Evolutionary conservation across 352 stramenopile genomes (phyloP).

Genomic region (Thalassiosira hispida): DNA sequence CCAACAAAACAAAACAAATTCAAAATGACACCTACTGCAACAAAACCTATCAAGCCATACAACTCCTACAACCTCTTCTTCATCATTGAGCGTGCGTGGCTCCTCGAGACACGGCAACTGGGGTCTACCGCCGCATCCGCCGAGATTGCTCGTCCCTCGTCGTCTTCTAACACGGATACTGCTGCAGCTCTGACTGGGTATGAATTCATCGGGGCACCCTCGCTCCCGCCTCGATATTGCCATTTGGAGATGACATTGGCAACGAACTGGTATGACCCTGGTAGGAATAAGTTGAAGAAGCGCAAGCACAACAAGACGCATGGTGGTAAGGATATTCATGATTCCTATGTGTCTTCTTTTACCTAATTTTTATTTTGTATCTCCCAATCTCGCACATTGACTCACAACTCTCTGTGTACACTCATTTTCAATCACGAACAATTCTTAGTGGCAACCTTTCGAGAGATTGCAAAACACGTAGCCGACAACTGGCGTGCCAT

Average conservation of each 20-base stretch:
- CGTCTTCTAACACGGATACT: not conserved
- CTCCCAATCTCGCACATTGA: not conserved
- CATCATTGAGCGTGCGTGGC: not conserved
- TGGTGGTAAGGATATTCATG: constrained; percentile 2
- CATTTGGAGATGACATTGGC: constrained; percentile 9
- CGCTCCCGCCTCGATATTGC: constrained; percentile 2
- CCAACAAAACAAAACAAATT: too few relatives aligned
- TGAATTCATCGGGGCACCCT: not conserved
- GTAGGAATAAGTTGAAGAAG: not conserved
- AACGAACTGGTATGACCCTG: constrained; percentile 8
- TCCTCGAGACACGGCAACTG: not conserved
- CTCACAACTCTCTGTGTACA: not conserved
- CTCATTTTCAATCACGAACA: not conserved
- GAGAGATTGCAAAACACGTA: constrained; percentile 7
- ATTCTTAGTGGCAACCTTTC: constrained; percentile 7
- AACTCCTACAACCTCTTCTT: constrained; percentile 15
- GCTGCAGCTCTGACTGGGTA: not conserved
- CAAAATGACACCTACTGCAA: too few relatives aligned
- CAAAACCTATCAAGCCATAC: constrained; percentile 2
- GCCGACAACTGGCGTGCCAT: constrained; percentile 12
- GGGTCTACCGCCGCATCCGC: not conserved
- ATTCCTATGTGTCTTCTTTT: not conserved
- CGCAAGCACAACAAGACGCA: constrained; percentile 24
- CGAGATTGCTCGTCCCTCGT: not conserved
- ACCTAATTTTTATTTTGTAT: not conserved